phyloP scores from a whole-genome alignment of 176 grass and related monocot genomes.

The Oryza coarctata region DNA sequence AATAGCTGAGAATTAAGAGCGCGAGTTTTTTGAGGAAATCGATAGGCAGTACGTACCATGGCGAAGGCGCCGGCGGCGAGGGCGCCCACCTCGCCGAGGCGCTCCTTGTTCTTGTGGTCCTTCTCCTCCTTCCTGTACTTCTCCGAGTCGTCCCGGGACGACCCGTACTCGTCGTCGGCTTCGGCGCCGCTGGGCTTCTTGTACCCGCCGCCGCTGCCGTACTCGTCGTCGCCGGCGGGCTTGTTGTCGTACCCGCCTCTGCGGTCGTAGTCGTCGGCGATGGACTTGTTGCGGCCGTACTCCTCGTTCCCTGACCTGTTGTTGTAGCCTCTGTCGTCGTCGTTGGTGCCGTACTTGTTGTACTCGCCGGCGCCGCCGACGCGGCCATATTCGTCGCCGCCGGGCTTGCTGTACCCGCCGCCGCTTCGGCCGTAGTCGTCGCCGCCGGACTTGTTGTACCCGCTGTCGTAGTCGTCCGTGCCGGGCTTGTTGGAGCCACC shows the following conservation, averaged over 20 bases:
- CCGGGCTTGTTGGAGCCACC: conserved; percentile 33
- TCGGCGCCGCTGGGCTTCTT: background rate
- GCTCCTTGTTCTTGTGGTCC: conserved; percentile 75
- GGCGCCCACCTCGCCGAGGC: conserved; percentile 62
- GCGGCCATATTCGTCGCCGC: background rate
- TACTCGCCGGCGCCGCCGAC: too few relatives aligned
- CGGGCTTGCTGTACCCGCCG: conserved; percentile 5
- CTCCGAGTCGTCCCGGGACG: conserved; percentile 36
- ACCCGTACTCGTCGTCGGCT: conserved; percentile 11
- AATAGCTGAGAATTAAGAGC: background rate
- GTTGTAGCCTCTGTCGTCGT: background rate
- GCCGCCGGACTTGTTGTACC: background rate
- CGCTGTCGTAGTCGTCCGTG: background rate
- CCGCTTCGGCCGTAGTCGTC: conserved; percentile 3
- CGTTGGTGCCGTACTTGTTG: background rate
- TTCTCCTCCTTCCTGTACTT: conserved; percentile 68
- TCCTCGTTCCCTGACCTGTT: conserved; percentile 1
- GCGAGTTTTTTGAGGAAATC: background rate
- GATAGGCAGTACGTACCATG: conserved; percentile 31
- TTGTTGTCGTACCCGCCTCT: background rate
- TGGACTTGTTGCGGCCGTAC: conserved; percentile 9
- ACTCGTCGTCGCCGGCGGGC: conserved; percentile 10
- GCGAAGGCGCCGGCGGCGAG: conserved; percentile 70
- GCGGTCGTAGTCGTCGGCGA: background rate
- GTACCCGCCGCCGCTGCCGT: background rate